phyloP scores from a whole-genome alignment of 2,329 filamentous ascomycete genomes.

The Aspergillus pseudoterreus region DNA sequence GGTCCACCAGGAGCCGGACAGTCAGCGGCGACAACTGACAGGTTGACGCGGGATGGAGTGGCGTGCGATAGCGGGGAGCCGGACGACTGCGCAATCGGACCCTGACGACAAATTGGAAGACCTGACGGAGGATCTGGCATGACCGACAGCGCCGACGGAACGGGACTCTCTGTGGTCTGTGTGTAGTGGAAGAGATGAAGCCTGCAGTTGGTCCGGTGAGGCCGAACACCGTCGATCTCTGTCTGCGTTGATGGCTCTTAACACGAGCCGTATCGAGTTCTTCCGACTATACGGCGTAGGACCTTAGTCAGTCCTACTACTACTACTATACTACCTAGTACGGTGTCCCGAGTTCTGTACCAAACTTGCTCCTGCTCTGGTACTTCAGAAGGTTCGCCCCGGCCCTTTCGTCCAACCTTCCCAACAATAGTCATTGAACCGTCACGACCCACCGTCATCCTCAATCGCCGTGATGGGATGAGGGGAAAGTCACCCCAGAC shows the following conservation, averaged over 20 bases:
- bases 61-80: constrained; percentile 19
- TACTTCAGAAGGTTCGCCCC: constrained; percentile 27
- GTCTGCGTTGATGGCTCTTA: no score
- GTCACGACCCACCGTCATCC: background rate
- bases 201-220: constrained; percentile 16
- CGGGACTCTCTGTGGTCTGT: constrained; percentile 14
- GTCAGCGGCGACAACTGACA: constrained; percentile 15
- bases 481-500: background rate
- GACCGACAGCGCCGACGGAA: background rate
- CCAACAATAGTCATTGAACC: background rate
- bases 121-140: constrained; percentile 1
- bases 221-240: constrained; percentile 14
- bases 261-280: background rate
- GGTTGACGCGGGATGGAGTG: constrained; percentile 18
- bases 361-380: constrained; percentile 13
- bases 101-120: constrained; percentile 5
- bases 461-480: constrained; percentile 1
- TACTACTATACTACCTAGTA: no score
- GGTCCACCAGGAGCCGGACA: constrained; percentile 7
- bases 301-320: no score
- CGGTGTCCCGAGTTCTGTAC: background rate
- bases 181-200: constrained; percentile 8
- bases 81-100: constrained; percentile 10
- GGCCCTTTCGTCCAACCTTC: constrained; percentile 17
- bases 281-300: no score